Evolutionary conservation across 1,139 yeast species (phyloP).

Genomic region (Kodamaea sp.): DNA sequence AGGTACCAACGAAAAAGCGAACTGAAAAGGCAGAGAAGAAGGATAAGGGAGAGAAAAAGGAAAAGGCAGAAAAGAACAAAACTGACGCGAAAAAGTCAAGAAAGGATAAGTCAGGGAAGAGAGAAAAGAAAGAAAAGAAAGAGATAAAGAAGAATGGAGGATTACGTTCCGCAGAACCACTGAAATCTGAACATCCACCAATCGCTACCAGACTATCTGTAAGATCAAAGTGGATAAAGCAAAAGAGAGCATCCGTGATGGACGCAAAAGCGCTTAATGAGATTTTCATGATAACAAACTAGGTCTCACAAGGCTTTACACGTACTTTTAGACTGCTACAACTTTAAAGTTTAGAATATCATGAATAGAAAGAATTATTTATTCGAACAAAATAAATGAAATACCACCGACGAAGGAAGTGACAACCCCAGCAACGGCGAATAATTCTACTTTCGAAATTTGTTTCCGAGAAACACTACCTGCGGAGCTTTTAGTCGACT

Average conservation of each 20-base stretch:
- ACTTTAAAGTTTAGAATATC: neutral
- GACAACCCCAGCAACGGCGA: constrained; percentile 32
- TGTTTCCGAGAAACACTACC: constrained; percentile 25
- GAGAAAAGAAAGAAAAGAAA: constrained; percentile 18
- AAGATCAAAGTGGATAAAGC: constrained; percentile 83
- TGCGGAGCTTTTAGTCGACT: constrained; percentile 23
- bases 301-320: neutral
- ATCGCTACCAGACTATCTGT: constrained; percentile 71
- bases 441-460: constrained; percentile 32
- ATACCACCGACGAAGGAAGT: constrained; percentile 43
- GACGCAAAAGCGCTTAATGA: constrained; percentile 88
- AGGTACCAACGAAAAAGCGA: constrained; percentile 19
- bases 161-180: constrained; percentile 6
- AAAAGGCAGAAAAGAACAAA: constrained; percentile 19
- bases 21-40: constrained; percentile 19
- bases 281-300: constrained; percentile 79
- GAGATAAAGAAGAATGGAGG: constrained; percentile 8
- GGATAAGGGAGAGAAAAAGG: constrained; percentile 21
- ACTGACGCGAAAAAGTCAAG: constrained; percentile 20
- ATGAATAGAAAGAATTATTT: constrained; percentile 1
- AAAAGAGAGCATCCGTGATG: constrained; percentile 87
- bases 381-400: constrained; percentile 34
- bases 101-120: constrained; percentile 19
- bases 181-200: constrained; percentile 12
- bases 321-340: no score